These are phyloP conservation scores for Vanderwaltozyma yarrowii DNA, from an alignment of 805 yeast genomes.

Conservation along the genomic window DNA sequence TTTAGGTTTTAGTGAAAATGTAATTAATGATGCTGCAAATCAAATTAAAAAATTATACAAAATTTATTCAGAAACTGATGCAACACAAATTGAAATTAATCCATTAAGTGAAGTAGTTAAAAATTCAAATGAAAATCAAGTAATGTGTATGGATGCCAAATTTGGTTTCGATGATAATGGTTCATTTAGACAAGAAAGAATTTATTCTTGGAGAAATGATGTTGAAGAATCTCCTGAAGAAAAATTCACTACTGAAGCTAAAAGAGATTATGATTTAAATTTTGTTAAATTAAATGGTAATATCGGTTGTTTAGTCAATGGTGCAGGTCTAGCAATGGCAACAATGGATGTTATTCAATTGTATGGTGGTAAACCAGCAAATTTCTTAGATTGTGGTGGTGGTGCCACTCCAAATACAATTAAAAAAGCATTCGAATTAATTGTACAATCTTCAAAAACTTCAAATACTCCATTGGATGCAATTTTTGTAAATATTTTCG, in stretches of 20 bases:
- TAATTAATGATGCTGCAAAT: constrained; percentile 78
- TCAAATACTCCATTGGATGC: constrained; percentile 39
- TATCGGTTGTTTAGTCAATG: constrained; percentile 97
- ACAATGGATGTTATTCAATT: constrained; percentile 98
- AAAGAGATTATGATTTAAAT: constrained; percentile 78
- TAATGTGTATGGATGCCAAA: constrained; percentile 98
- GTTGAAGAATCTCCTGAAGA: constrained; percentile 98
- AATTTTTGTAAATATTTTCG: constrained; percentile 96
- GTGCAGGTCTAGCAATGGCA: constrained; percentile 99
- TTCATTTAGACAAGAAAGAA: constrained; percentile 85
- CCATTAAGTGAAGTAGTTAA: constrained; percentile 93
- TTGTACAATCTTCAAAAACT: constrained; percentile 51
- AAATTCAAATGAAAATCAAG: constrained; percentile 46
- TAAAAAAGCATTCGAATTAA: constrained; percentile 91
- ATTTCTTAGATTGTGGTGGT: constrained; percentile 99
- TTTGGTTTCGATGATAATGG: constrained; percentile 98
- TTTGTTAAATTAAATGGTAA: constrained; percentile 97
- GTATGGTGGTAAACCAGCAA: constrained; percentile 98
- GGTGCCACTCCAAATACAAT: constrained; percentile 99
- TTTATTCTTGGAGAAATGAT: constrained; percentile 92
- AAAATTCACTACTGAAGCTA: constrained; percentile 53
- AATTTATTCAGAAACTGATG: constrained; percentile 84
- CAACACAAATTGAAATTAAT: constrained; percentile 97
- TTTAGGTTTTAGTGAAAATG: constrained; percentile 68
- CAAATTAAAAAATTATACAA: constrained; percentile 79